phyloP scores from a whole-genome alignment of 139 green algal species.

The Zygnema circumcarinatum region DNA sequence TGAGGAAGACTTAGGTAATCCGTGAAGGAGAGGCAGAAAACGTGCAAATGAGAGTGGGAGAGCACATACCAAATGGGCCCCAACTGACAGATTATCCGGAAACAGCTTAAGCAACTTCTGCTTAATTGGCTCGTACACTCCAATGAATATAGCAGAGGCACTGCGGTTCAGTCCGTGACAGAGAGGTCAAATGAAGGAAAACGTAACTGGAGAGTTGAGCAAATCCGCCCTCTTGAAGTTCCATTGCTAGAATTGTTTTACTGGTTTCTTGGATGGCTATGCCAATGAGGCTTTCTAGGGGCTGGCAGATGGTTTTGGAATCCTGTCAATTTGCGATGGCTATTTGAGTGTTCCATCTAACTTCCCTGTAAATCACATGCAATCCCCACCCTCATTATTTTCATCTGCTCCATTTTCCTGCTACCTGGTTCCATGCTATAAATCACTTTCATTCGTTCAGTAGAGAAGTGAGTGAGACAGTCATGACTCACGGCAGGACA shows the following conservation, averaged over 20 bases:
- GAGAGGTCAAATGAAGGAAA: not conserved
- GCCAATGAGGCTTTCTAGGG: no score
- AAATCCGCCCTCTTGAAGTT: not conserved
- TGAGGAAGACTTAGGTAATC: not conserved
- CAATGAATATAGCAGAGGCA: conserved; percentile 63
- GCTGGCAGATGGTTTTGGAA: no score
- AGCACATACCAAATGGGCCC: conserved; percentile 54
- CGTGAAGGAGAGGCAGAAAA: not conserved
- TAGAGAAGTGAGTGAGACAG: no score
- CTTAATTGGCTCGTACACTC: conserved; percentile 65
- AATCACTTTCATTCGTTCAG: no score
- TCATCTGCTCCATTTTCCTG: no score
- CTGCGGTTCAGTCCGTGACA: not conserved
- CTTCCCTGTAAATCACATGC: no score
- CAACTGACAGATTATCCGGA: conserved; percentile 28
- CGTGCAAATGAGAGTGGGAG: no score
- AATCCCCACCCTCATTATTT: no score
- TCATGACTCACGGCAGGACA: conserved; percentile 54
- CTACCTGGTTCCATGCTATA: no score
- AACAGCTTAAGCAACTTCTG: conserved; percentile 45
- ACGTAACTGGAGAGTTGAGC: not conserved
- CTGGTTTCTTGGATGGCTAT: no score
- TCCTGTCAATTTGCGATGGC: no score
- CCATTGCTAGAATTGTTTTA: not conserved
- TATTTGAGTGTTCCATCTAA: no score